Evolutionary conservation across 164 flowering plant genomes (phyloP).

Genomic region (Tetracentron sinense): DNA sequence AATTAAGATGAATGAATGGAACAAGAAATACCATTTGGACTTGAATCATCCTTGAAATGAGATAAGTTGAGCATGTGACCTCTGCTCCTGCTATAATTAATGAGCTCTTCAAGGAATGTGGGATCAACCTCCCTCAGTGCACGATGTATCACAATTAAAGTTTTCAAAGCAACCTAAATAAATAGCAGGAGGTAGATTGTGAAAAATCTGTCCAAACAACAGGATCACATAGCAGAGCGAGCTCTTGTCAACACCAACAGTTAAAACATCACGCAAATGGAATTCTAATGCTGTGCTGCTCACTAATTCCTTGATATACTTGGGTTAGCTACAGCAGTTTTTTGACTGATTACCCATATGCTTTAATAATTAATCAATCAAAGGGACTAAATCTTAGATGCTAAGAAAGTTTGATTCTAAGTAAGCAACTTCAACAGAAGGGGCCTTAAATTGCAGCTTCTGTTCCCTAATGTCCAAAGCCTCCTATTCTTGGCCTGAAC

Average conservation of each 20-base stretch:
- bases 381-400: too few species aligned
- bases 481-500: too few species aligned
- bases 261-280: not conserved
- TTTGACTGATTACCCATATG: too few species aligned
- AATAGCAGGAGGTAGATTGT: not conserved
- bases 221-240: not conserved
- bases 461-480: too few species aligned
- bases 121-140: conserved; percentile 53
- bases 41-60: conserved; percentile 57
- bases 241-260: not conserved
- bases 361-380: too few species aligned
- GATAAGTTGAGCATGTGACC: conserved; percentile 41
- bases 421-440: too few species aligned
- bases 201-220: not conserved
- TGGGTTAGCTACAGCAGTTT: too few species aligned
- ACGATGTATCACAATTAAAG: conserved; percentile 52
- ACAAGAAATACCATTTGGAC: conserved; percentile 41
- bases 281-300: too few species aligned
- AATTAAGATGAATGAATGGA: conserved; percentile 3
- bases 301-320: too few species aligned
- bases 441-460: too few species aligned
- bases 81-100: conserved; percentile 27
- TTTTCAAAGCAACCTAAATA: conserved; percentile 61
- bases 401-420: too few species aligned
- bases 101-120: conserved; percentile 44